Evolutionary conservation across 2,329 filamentous ascomycete genomes (phyloP).

Genomic region (Penicillium polonicum): DNA sequence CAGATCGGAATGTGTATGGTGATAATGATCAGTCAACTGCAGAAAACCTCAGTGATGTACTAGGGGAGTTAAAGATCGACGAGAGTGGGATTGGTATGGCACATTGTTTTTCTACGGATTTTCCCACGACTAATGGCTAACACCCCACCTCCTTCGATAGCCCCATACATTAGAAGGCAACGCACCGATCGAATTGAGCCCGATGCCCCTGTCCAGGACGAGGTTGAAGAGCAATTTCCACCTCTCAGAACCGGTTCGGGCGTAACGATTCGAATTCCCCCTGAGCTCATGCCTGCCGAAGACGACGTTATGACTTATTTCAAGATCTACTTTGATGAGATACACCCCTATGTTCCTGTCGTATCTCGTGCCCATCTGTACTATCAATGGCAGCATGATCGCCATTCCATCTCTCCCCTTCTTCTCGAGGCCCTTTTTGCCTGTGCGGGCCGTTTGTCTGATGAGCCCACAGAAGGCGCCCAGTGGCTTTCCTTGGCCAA

Average conservation of each 20-base stretch:
- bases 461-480: constrained; percentile 78
- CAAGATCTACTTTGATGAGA: constrained; percentile 82
- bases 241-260: constrained; percentile 67
- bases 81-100: constrained; percentile 79
- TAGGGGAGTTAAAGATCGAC: constrained; percentile 84
- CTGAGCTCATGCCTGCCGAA: constrained; percentile 88
- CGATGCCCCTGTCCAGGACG: constrained; percentile 60
- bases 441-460: constrained; percentile 78
- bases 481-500: constrained; percentile 91
- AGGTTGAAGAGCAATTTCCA: constrained; percentile 70
- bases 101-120: neutral
- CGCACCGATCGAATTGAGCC: constrained; percentile 51
- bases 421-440: constrained; percentile 89
- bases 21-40: constrained; percentile 65
- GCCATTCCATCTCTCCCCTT: constrained; percentile 82
- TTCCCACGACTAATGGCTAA: constrained; percentile 10
- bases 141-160: constrained; percentile 43
- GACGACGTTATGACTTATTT: constrained; percentile 81
- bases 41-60: constrained; percentile 71
- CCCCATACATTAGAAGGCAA: constrained; percentile 77
- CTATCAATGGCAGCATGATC: constrained; percentile 81
- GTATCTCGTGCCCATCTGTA: constrained; percentile 80
- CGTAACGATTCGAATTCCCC: constrained; percentile 80
- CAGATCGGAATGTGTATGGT: constrained; percentile 52
- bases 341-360: constrained; percentile 91